phyloP scores from a whole-genome alignment of 352 stramenopile species.

The Plasmopara muralis region DNA sequence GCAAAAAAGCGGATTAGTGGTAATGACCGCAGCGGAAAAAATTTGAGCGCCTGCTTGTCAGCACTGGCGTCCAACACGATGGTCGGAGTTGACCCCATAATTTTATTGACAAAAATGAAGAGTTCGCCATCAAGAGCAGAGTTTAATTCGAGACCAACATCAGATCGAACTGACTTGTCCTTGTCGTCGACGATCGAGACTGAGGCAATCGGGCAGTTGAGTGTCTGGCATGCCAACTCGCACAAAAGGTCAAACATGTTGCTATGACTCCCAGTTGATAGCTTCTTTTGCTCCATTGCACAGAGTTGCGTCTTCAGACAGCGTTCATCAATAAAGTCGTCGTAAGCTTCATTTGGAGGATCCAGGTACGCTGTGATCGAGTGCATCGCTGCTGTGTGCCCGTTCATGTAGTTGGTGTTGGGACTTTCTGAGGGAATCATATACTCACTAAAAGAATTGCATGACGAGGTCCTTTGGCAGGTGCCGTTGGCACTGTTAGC shows the following conservation, averaged over 20 bases:
- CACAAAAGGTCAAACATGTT: constrained; percentile 81
- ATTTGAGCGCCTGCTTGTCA: constrained; percentile 54
- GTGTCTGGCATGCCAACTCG: constrained; percentile 74
- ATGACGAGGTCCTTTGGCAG: constrained; percentile 4
- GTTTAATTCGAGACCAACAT: constrained; percentile 42
- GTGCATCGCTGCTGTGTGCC: constrained; percentile 30
- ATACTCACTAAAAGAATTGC: constrained; percentile 23
- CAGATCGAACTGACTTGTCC: constrained; percentile 44
- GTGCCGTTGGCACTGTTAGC: constrained; percentile 12
- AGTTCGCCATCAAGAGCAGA: constrained; percentile 50
- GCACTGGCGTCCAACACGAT: constrained; percentile 69
- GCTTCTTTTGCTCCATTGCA: constrained; percentile 49
- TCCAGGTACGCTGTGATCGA: constrained; percentile 25
- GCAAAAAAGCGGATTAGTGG: constrained; percentile 69
- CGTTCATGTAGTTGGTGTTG: constrained; percentile 18
- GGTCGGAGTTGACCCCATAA: constrained; percentile 70
- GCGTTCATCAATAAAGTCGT: constrained; percentile 56
- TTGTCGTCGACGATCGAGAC: constrained; percentile 59
- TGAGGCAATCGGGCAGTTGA: constrained; percentile 70
- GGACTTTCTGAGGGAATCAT: constrained; percentile 10
- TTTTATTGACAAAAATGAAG: constrained; percentile 58
- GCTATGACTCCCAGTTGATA: constrained; percentile 31
- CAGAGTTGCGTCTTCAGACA: constrained; percentile 49
- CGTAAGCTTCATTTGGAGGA: constrained; percentile 33
- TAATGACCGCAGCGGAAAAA: constrained; percentile 41